These are phyloP conservation scores for Curvularia verruculosa DNA, from an alignment of 2,329 filamentous ascomycete species.

Conservation along the genomic window DNA sequence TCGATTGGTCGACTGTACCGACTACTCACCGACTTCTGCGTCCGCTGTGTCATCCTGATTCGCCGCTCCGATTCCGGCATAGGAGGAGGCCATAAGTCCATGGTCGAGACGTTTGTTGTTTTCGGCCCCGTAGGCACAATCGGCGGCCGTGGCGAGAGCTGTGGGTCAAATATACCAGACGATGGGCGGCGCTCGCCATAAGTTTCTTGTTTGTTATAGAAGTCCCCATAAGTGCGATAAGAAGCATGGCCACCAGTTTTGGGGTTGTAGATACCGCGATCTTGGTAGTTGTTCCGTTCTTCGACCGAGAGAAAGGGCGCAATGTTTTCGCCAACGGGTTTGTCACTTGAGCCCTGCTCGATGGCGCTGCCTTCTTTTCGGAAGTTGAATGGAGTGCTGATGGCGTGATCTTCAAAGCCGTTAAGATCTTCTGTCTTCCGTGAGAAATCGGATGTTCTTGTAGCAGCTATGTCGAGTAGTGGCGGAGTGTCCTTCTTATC, in stretches of 20 bases:
- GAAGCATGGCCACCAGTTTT: slow-evolving; percentile 1
- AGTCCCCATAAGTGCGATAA: neutral
- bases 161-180: slow-evolving; percentile 17
- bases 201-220: neutral
- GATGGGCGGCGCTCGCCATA: slow-evolving; percentile 16
- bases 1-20: slow-evolving; percentile 12
- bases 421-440: slow-evolving; percentile 25
- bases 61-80: slow-evolving; percentile 9
- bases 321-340: neutral
- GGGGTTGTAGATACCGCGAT: slow-evolving; percentile 19
- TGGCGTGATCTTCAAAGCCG: slow-evolving; percentile 28
- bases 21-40: slow-evolving; percentile 3
- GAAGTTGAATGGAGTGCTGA: slow-evolving; percentile 31
- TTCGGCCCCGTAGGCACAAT: slow-evolving; percentile 13
- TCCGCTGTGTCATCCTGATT: neutral
- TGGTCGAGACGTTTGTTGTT: slow-evolving; percentile 16
- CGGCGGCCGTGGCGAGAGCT: slow-evolving; percentile 5
- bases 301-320: neutral
- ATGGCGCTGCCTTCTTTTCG: slow-evolving; percentile 26
- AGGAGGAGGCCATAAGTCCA: slow-evolving; percentile 21
- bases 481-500: slow-evolving; percentile 16
- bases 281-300: slow-evolving; percentile 16
- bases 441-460: slow-evolving; percentile 9
- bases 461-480: slow-evolving; percentile 6
- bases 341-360: neutral